Evolutionary conservation across 495 filamentous ascomycete species (phyloP), one percentile per base, ranked within the genome.

Genomic region (Neurospora sp.): DNA sequence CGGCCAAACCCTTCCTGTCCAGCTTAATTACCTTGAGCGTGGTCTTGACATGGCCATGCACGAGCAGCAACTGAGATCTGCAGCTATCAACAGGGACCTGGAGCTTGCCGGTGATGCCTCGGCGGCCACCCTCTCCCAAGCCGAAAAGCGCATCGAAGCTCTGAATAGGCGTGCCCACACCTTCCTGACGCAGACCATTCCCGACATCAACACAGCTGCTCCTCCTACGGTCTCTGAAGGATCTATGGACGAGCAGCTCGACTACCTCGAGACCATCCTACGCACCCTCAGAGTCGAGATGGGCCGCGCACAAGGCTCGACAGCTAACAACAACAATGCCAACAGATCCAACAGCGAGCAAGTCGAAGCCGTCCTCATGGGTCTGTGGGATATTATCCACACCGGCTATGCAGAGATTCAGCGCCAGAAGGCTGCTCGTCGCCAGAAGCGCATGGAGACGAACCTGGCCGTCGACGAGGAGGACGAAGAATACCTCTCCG

Each of bases 351-450:
- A 86, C 75, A 78, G 80, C 16, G 85, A 87, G 40, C 87, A 90
- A 71, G 87, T 85, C 35, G 88, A 92, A 44, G 83, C 85, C 6
- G 83, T 90, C 6, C 82, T 94, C 42, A 86, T 82, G 72, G 88
- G 89, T n/a, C 81, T 94, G 31, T 94, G 92, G 92, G 88, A 91
- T 48, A 91, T 89, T 69, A 86, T 94, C 37, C 83, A 88, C 71
- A 85, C 88, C 18, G 89, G 87, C 40, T 89, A 91, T 70, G 87
- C 89, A 69, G 86, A 88, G 70, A 84, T 86, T 35, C 81, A 87
- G 27, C 81, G 86, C 74, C 83, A 84, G 74, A 89, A 88, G 73
- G 80, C 80, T 9, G 79, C 86, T 27, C 85, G 86, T 6, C 81
- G 85, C 22, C 80, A 86, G 75, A 78, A 81, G 35, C 83, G 86